Base-by-base conservation (phyloP, 2,329 filamentous ascomycete species). In the Cordyceps cateniannulata region DNA sequence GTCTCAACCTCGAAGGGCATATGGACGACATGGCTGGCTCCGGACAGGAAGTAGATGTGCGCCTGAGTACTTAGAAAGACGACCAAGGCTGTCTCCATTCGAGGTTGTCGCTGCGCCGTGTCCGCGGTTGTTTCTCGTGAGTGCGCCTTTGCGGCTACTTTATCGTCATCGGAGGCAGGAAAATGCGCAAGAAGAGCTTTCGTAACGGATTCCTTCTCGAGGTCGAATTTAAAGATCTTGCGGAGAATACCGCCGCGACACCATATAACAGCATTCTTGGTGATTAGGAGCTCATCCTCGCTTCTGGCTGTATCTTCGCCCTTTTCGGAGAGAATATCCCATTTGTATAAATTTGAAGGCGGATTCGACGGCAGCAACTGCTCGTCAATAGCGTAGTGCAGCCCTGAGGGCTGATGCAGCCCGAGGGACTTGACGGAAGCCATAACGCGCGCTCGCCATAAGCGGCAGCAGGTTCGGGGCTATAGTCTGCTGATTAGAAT, bases 1-100 rank as follows among this genome's bases (percentile, higher is more conserved):
- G 85, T 85, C 70, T 96, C 91, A 47, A 97, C 89, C 75, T 98
- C 93, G 70, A 99, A 99, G 1, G 93, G 93, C 69, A 99, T 85
- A 71, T 96, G 91, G 52, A 98, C 82, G 62, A 96, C 85, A 80
- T 99, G 90, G 70, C 85, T 95, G 38, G 91, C 87, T 22, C 93
- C 93, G 2, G 89, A 85, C 42, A 98, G 82, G 71, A 96, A 97
- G 78, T 93, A 96, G 65, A 99, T 85, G 71, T 98, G 93, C 24
- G 91, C 92, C 70, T 98, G 93, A 0, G 91, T 93, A 74, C 90
- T 93, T 65, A 99, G 84, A 66, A 98, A 89, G 54, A 99, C 89
- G 8, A 98, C 91, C 63, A 99, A 77, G 5, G 93, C 92, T 69
- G 87, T 82, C 47, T 83, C 82, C 25, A 84, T 72, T 0, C 65